Evolutionary conservation across 805 yeast genomes (phyloP).

Genomic region (Lachancea mirantina): DNA sequence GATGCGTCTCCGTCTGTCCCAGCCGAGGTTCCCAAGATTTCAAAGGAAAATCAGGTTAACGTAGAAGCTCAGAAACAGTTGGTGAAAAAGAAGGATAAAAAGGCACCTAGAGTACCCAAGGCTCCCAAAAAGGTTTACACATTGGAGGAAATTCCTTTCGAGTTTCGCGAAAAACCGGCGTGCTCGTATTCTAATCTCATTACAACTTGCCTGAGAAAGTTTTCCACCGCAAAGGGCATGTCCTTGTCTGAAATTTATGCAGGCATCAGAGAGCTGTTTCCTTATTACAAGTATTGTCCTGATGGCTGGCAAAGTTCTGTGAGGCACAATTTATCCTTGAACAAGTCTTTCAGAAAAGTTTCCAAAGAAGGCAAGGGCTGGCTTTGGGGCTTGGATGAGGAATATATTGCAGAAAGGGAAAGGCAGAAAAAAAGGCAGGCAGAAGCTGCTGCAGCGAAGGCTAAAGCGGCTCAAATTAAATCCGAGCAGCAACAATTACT

Average conservation of each 20-base stretch:
- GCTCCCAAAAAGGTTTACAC: slow-evolving; percentile 58
- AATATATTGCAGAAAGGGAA: slow-evolving; percentile 75
- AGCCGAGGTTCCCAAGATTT: slow-evolving; percentile 14
- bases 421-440: slow-evolving; percentile 59
- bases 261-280: slow-evolving; percentile 79
- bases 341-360: slow-evolving; percentile 75
- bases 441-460: slow-evolving; percentile 54
- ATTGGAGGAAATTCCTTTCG: slow-evolving; percentile 82
- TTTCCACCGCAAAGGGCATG: slow-evolving; percentile 65
- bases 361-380: slow-evolving; percentile 89
- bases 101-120: slow-evolving; percentile 44
- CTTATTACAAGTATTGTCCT: slow-evolving; percentile 87
- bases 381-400: slow-evolving; percentile 90
- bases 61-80: slow-evolving; percentile 38
- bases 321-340: slow-evolving; percentile 79
- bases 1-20: slow-evolving; percentile 3
- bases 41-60: slow-evolving; percentile 32
- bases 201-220: slow-evolving; percentile 66
- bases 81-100: slow-evolving; percentile 38
- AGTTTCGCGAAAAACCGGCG: slow-evolving; percentile 77
- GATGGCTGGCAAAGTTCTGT: slow-evolving; percentile 98
- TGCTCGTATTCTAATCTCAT: slow-evolving; percentile 75
- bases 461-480: slow-evolving; percentile 47
- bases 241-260: slow-evolving; percentile 78
- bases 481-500: slow-evolving; percentile 47